A percentile compares a stretch with the other conserved stretches of the same genome.
Conservation (phyloP, 148 eudicot species). For the Rhododendron simsii region DNA sequence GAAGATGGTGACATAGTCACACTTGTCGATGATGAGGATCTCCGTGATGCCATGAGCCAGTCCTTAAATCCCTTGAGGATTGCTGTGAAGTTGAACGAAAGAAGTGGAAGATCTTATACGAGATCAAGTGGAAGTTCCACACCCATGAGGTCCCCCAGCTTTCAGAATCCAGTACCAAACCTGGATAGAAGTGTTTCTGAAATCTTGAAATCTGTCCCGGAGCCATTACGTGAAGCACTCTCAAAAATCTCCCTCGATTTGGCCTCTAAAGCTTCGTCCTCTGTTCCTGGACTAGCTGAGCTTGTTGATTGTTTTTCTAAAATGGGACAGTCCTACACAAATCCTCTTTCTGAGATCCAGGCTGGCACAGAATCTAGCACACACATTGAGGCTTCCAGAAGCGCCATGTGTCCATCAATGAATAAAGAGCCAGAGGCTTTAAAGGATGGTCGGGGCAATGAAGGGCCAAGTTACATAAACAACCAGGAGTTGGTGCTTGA, state of each 20-base stretch:
- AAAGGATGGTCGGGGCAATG: constrained; percentile 12
- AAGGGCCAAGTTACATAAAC: not conserved
- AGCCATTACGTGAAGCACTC: constrained; percentile 40
- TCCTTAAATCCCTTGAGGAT: constrained; percentile 75
- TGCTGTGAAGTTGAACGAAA: constrained; percentile 41
- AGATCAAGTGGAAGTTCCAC: constrained; percentile 41
- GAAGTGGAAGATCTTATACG: constrained; percentile 16
- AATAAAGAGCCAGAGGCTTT: constrained; percentile 22
- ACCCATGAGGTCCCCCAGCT: constrained; percentile 29
- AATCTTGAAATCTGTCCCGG: constrained; percentile 45
- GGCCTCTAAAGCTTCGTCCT: constrained; percentile 38
- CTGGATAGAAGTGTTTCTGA: constrained; percentile 29
- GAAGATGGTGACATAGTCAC: constrained; percentile 79
- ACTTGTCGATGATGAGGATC: constrained; percentile 78
- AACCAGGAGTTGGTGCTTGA: not conserved
- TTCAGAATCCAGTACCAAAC: constrained; percentile 23
- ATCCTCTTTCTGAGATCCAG: constrained; percentile 19
- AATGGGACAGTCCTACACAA: constrained; percentile 31
- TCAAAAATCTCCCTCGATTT: constrained; percentile 42
- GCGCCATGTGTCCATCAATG: not conserved
- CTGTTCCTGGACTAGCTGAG: constrained; percentile 47
- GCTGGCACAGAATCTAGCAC: constrained; percentile 12
- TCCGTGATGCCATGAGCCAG: constrained; percentile 66
- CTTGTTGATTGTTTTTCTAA: constrained; percentile 37
- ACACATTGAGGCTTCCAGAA: not conserved